Base-by-base conservation (phyloP, 345 rosid species). In the Eucalyptus microcorys region DNA sequence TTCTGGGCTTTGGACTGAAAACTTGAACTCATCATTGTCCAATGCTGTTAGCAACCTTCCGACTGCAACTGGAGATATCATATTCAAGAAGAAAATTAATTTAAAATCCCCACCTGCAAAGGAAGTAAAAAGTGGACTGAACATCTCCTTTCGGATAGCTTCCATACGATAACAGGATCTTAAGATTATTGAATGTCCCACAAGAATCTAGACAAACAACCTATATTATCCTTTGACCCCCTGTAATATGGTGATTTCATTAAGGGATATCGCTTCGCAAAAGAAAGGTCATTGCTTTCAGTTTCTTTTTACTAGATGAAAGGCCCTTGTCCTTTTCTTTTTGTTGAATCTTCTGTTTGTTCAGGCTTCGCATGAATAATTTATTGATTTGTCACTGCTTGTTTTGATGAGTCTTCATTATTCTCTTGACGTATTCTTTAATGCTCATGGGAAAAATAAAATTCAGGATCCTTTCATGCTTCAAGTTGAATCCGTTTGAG, bases 401-500 rank as follows among this genome's bases (percentile, higher is more conserved):
- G 81, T 66, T 10, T 26, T 89, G 83, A 34, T 50, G 87, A 19
- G 32, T 48, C 50, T 89, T 64, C 40, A 61, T 49, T 26, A 49
- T 27, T 66, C 42, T 19, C 49, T 86, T 34, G 26, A 86, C 5
- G 8, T 24, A n/a, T 32, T 86, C 37, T 86, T 53, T 86, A 14
- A 85, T 22, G 55, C 37, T 52, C 45, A 14, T 49, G 53, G 52
- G 48, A 30, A 84, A 55, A 48, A 68, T 87, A 40, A 79, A 89
- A 87, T 42, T 81, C 91, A 98, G 99, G 97, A 98, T 98, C 90
- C 98, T 98, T 91, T 93, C 98, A 45, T 97, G 99, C 94, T 98
- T 98, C 95, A 98, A 98, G 95, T 93, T 98, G 88, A 98, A 98
- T 89, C 99, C 99, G 2, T 98, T 93, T 91, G 99, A 98, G 92